Evolutionary conservation across 1,139 yeast species (phyloP), one percentile per base, ranked within the genome.

Genomic region (Martiniozyma asiatica): DNA sequence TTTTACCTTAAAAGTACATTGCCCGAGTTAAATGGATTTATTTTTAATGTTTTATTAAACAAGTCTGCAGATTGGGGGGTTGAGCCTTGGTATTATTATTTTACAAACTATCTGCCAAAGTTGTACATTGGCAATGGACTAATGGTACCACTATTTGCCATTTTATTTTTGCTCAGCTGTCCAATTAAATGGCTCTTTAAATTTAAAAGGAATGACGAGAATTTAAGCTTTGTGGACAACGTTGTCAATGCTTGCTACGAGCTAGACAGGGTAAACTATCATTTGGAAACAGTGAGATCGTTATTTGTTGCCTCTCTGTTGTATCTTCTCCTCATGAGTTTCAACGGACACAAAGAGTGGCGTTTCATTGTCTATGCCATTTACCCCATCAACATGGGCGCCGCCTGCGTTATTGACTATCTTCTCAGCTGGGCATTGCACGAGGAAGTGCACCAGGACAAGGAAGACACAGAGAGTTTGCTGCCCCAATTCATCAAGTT

Each of bases 281-380:
- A 53, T 14, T 42, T 50, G 12, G 53, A 51, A 8, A 42, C 58
- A 2, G 41, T 66, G 29, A 59, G 58, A 16, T 46, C 64, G 4
- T 42, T 64, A 9, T 56, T 65, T 0, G 41, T 63, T 7, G 59
- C 84, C 1, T 56, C 79, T 0, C 22, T 73, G 3, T 31, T 70
- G 8, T 87, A 60, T 48, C 63, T 84, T 19, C 42, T 60, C 3
- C 50, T 69, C 3, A 66, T 85, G 66, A 85, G 96, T 0, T 51
- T 77, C 33, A 93, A 80, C 50, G 89, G 93, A 2, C 97, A 87
- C 45, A 89, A 87, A 51, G 97, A 89, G 58, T 84, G 94, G 94
- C 67, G 97, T 43, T 89, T 87, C 44, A 72, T 89, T 31, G 58
- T 78, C 11, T 89, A 87, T 48, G 60, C 73, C 1, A 56, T 77